Conservation (phyloP, 2,329 filamentous ascomycete species). For the Fusarium falciforme region DNA sequence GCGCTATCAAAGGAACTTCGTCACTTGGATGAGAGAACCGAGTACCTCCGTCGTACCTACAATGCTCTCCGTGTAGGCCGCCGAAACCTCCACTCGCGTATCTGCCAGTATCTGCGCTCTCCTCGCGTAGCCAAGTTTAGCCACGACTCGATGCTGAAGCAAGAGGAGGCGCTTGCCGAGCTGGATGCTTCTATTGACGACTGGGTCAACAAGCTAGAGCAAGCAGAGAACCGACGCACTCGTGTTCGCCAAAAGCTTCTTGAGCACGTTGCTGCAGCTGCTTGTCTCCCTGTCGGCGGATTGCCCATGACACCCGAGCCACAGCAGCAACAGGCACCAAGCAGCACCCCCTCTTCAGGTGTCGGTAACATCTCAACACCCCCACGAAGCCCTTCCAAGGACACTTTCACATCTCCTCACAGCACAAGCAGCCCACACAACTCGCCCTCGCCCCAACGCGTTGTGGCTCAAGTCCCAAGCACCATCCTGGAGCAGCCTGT, state of each 20-base stretch:
- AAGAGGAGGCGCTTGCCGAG: slow-evolving; percentile 82
- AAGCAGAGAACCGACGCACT: slow-evolving; percentile 80
- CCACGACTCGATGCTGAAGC: slow-evolving; percentile 79
- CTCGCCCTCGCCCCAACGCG: slow-evolving; percentile 63
- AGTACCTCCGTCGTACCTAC: slow-evolving; percentile 82
- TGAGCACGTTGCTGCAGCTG: slow-evolving; percentile 81
- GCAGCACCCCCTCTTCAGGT: slow-evolving; percentile 49
- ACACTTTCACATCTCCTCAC: slow-evolving; percentile 44
- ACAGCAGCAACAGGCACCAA: slow-evolving; percentile 56
- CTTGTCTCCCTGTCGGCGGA: slow-evolving; percentile 58
- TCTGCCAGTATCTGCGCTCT: slow-evolving; percentile 81
- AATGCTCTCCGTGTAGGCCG: slow-evolving; percentile 79
- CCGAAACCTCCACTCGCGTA: slow-evolving; percentile 79
- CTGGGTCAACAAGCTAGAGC: slow-evolving; percentile 83
- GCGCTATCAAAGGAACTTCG: slow-evolving; percentile 77
- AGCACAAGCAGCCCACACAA: slow-evolving; percentile 47
- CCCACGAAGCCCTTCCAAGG: slow-evolving; percentile 68
- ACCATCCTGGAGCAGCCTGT: slow-evolving; percentile 65
- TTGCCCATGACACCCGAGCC: slow-evolving; percentile 52
- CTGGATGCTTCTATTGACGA: slow-evolving; percentile 83
- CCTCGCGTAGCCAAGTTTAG: slow-evolving; percentile 78
- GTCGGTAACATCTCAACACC: slow-evolving; percentile 64
- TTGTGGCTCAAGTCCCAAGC: slow-evolving; percentile 65
- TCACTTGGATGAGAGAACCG: slow-evolving; percentile 80
- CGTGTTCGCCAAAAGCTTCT: slow-evolving; percentile 83